Percentiles rank a stretch among this genome's conserved stretches.
These are phyloP conservation scores for Lentinula novae-zelandiae DNA, from an alignment of 1,284 basidiomycete genomes.

Conservation along the genomic window DNA sequence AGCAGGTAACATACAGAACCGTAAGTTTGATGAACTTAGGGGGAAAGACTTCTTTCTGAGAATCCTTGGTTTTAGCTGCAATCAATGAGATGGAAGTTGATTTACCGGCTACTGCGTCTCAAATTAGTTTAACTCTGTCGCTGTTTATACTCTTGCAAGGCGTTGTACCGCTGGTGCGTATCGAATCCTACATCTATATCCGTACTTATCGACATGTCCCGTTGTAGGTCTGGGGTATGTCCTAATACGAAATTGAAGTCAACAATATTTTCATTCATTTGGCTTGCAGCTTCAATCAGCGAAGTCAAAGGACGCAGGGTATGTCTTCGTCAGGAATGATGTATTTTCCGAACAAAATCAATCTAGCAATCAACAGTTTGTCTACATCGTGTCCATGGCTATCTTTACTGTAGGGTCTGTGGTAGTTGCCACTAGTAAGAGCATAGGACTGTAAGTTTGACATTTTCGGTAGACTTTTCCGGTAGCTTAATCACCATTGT, in stretches of 20 bases:
- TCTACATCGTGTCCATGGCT: conserved; percentile 62
- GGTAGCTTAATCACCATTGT: not conserved
- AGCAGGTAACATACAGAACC: conserved; percentile 65
- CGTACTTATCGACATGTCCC: not conserved
- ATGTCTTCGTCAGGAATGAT: not conserved
- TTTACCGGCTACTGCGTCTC: conserved; percentile 59
- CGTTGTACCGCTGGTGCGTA: conserved; percentile 66
- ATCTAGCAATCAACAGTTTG: conserved; percentile 34
- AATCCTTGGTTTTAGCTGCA: conserved; percentile 39
- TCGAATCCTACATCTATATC: conserved; percentile 26
- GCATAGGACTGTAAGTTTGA: conserved; percentile 43
- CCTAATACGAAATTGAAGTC: not conserved
- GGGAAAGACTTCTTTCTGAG: not conserved
- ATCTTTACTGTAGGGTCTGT: conserved; percentile 65
- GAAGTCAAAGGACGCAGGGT: conserved; percentile 83
- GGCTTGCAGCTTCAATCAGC: conserved; percentile 35
- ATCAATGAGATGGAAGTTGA: conserved; percentile 65
- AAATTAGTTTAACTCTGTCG: conserved; percentile 74
- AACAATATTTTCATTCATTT: not conserved
- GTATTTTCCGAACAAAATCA: not conserved
- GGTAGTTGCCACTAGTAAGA: conserved; percentile 57
- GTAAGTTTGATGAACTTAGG: conserved; percentile 27
- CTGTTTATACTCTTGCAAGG: conserved; percentile 83
- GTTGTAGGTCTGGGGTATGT: not conserved
- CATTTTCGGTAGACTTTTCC: not conserved